Evolutionary conservation across 208 protist species (phyloP), one percentile per base, ranked within the genome.

Genomic region (Crithidia thermophila): DNA sequence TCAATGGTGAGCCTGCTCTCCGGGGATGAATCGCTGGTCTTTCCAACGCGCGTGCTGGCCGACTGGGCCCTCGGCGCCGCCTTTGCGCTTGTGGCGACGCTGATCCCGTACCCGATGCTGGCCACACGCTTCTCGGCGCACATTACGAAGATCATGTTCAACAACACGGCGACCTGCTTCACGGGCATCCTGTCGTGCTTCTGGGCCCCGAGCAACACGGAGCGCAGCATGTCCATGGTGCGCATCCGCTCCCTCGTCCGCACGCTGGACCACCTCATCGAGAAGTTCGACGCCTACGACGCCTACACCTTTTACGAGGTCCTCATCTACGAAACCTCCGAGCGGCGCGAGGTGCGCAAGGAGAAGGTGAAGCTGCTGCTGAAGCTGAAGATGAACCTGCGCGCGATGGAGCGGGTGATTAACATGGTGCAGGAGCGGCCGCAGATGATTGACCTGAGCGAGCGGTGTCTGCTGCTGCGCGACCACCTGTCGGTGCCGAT

Each of bases 161-260:
- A 42, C 23, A 79, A 85, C 65, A 79, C 75, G 14, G 72, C 78
- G 1, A 90, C 80, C 2, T 81, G 75, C 58, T 88, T 93, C 74
- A 81, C 72, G 9, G 84, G 81, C 21, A 76, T 90, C 25, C 33
- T 81, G 10, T 77, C 68, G 21, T 88, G 82, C 68, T 93, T 93
- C 60, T 93, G 87, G 84, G 75, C 80, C 0, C 56, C 58, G 27
- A 86, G 73, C 50, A 93, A 90, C 77, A 86, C 78, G 42, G 75
- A 86, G 76, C 81, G 87, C 0, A 88, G 76, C 59, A 87, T 90
- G 83, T 70, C 62, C 34, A 93, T 93, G 87, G 84, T 90, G 47
- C 81, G 79, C 46, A 76, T 93, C 14, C 83, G 87, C 46, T 75
- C 72, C 21, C 64, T 90, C 30, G 77, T 84, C 0, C 74, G 71